Percentiles rank a stretch among this genome's conserved stretches.
These are phyloP conservation scores for Globisporangium middletonii DNA, from an alignment of 352 stramenopile species.

Conservation along the genomic window DNA sequence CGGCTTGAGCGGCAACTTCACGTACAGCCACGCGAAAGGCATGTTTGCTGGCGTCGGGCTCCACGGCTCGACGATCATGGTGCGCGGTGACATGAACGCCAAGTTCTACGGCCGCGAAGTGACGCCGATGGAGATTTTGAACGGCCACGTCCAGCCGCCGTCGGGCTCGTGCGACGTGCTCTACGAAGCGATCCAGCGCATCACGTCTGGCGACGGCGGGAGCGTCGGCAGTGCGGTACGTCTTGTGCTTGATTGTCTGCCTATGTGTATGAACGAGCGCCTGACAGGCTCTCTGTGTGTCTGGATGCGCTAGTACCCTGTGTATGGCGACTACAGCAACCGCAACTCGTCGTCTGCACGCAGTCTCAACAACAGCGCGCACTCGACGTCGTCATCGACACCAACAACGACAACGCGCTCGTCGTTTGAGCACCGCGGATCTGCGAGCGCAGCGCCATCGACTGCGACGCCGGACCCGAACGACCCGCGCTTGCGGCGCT, in stretches of 20 bases:
- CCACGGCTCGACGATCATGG: conserved; percentile 78
- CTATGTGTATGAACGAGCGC: not conserved
- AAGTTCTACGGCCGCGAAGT: conserved; percentile 84
- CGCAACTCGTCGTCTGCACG: conserved; percentile 4
- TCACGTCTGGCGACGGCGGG: conserved; percentile 14
- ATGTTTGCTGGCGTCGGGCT: conserved; percentile 72
- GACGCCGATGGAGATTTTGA: conserved; percentile 76
- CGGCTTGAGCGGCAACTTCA: conserved; percentile 79
- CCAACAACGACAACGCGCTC: conserved; percentile 15
- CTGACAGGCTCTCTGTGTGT: not conserved
- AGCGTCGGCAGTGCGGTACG: conserved; percentile 3
- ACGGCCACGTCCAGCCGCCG: conserved; percentile 59
- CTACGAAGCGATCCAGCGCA: conserved; percentile 62
- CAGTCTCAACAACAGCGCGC: conserved; percentile 5
- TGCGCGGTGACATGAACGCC: conserved; percentile 79
- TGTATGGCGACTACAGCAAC: conserved; percentile 11
- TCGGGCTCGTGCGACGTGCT: conserved; percentile 56
- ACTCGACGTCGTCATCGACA: conserved; percentile 8
- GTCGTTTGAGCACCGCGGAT: conserved; percentile 19
- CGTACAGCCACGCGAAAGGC: conserved; percentile 82
- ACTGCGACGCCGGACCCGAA: conserved; percentile 31
- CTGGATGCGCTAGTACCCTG: conserved; percentile 7
- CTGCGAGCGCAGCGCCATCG: conserved; percentile 14
- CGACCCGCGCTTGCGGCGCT: conserved; percentile 67
- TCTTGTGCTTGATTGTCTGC: not conserved